These are phyloP conservation scores for Agaricus subrufescens DNA, from an alignment of 768 basidiomycete genomes.

Conservation along the genomic window DNA sequence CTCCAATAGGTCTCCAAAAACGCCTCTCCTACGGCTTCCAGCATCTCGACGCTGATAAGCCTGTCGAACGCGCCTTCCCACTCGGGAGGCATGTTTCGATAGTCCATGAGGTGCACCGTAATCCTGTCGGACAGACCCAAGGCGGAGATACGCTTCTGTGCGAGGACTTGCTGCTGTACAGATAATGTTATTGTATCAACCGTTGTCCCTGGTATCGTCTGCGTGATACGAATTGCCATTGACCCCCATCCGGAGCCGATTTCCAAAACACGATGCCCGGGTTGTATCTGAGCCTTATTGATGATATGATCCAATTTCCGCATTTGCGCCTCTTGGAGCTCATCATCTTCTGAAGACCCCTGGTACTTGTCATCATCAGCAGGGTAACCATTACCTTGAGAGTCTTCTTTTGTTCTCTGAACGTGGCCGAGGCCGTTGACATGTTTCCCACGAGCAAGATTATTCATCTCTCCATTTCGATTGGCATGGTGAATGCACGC, in stretches of 20 bases:
- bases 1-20: constrained; percentile 63
- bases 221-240: constrained; percentile 59
- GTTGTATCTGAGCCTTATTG: constrained; percentile 53
- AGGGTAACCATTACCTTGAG: neutral
- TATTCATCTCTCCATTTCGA: neutral
- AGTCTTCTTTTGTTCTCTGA: neutral
- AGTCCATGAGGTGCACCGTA: constrained; percentile 72
- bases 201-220: constrained; percentile 46
- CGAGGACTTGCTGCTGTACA: constrained; percentile 55
- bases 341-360: neutral
- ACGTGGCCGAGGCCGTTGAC: neutral
- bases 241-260: constrained; percentile 82
- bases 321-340: constrained; percentile 47
- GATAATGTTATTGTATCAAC: constrained; percentile 75
- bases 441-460: neutral
- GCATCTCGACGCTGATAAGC: constrained; percentile 74
- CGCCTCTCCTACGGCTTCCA: constrained; percentile 68
- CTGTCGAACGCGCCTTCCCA: constrained; percentile 67
- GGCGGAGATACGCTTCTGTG: constrained; percentile 46
- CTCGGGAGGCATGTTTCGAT: constrained; percentile 54
- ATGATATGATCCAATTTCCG: constrained; percentile 64
- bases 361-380: neutral
- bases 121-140: constrained; percentile 51
- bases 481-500: neutral
- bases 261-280: constrained; percentile 50